Evolutionary conservation across 768 basidiomycete genomes (phyloP).

Genomic region (Cyclocybe aegerita): DNA sequence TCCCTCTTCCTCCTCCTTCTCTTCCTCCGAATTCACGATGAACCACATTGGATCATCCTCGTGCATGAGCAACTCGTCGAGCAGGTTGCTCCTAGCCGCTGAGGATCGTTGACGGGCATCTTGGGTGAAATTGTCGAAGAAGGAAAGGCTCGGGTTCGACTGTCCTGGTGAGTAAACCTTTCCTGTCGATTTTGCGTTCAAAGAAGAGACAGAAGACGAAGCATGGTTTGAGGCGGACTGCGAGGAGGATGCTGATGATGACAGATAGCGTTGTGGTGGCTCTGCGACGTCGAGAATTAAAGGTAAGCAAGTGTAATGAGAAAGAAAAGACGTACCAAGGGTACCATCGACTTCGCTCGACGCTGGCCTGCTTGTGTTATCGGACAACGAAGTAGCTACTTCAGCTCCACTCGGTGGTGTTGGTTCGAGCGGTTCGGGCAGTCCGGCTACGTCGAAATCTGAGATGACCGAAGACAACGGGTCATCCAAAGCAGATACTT

Average conservation of each 20-base stretch:
- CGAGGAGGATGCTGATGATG: slow-evolving; percentile 2
- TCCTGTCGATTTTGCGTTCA: too few relatives aligned
- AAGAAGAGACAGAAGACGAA: too few relatives aligned
- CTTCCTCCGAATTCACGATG: slow-evolving; percentile 26
- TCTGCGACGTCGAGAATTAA: too few relatives aligned
- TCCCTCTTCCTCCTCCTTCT: background rate
- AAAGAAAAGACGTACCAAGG: too few relatives aligned
- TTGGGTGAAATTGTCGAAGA: slow-evolving; percentile 62
- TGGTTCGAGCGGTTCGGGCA: background rate
- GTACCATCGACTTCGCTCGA: too few relatives aligned
- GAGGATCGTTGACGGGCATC: slow-evolving; percentile 56
- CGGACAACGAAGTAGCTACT: background rate
- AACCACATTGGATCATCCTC: slow-evolving; percentile 75
- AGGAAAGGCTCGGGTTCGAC: slow-evolving; percentile 38
- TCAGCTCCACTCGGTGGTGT: slow-evolving; percentile 8
- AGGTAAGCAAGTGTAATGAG: too few relatives aligned
- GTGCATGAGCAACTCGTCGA: slow-evolving; percentile 64
- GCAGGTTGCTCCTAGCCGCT: slow-evolving; percentile 47
- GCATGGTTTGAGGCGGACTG: background rate
- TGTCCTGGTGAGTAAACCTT: background rate
- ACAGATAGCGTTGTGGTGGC: background rate
- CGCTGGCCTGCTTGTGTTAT: background rate
- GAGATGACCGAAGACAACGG: slow-evolving; percentile 34
- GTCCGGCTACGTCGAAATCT: slow-evolving; percentile 9
- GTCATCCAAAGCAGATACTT: slow-evolving; percentile 52